Percentiles rank a stretch among this genome's conserved stretches.
Evolutionary conservation across 2,329 filamentous ascomycete genomes (phyloP).

Genomic region (Exophiala dermatitidis): DNA sequence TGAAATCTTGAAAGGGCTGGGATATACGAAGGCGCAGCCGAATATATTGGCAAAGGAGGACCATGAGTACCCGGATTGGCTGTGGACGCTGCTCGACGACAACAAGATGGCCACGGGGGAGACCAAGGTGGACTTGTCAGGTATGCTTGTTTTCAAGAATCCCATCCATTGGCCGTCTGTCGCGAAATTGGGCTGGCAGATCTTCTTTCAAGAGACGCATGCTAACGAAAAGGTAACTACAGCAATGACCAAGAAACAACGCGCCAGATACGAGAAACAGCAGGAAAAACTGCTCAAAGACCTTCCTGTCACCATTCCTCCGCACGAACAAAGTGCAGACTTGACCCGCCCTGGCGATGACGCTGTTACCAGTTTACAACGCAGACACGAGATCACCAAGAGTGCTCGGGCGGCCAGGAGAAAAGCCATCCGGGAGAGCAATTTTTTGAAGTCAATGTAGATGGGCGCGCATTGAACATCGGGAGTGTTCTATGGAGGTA

Average conservation of each 20-base stretch:
- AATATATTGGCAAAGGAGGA: constrained; percentile 41
- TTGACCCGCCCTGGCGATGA: constrained; percentile 37
- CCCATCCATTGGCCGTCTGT: background rate
- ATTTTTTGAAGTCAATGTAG: constrained; percentile 44
- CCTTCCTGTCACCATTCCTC: constrained; percentile 37
- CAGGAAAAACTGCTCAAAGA: constrained; percentile 37
- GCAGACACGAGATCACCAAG: constrained; percentile 38
- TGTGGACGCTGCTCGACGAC: constrained; percentile 40
- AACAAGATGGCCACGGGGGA: constrained; percentile 31
- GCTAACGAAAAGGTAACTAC: background rate
- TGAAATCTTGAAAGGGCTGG: constrained; percentile 37
- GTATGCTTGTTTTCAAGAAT: constrained; percentile 28
- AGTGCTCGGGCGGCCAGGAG: constrained; percentile 40
- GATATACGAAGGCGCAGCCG: constrained; percentile 43
- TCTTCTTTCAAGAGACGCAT: background rate
- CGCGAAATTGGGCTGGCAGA: too few species aligned
- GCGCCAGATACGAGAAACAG: constrained; percentile 42
- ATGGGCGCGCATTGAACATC: background rate
- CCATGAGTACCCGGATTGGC: constrained; percentile 43
- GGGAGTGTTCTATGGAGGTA: background rate
- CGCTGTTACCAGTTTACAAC: constrained; percentile 34
- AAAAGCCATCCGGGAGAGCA: constrained; percentile 41
- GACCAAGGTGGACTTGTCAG: constrained; percentile 35
- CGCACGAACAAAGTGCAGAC: constrained; percentile 41
- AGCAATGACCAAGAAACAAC: constrained; percentile 42